Evolutionary conservation across 2,329 filamentous ascomycete genomes (phyloP).

Genomic region (Ophiostoma piceae): DNA sequence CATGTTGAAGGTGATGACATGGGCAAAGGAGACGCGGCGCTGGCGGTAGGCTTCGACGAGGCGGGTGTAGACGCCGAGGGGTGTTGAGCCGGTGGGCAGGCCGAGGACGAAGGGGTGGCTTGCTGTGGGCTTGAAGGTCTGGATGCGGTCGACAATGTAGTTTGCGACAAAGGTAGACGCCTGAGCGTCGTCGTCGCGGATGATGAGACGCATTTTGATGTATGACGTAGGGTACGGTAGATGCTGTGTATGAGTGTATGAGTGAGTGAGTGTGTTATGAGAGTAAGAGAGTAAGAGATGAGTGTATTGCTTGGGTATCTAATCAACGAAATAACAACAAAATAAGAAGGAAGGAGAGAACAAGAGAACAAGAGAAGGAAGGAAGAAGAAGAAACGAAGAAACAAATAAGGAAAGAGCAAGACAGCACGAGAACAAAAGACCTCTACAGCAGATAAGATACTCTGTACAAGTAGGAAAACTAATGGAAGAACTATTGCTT

Average conservation of each 20-base stretch:
- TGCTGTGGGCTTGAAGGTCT: conserved; percentile 58
- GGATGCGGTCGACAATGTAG: conserved; percentile 70
- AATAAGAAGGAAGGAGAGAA: conserved; percentile 1
- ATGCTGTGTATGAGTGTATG: not conserved
- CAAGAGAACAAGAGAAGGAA: not conserved
- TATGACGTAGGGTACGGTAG: not conserved
- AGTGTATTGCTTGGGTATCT: conserved; percentile 20
- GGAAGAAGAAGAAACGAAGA: conserved; percentile 1
- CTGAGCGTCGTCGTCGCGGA: conserved; percentile 57
- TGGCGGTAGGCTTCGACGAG: conserved; percentile 59
- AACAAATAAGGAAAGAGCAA: conserved; percentile 6
- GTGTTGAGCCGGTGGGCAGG: conserved; percentile 67
- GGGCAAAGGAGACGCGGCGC: conserved; percentile 46
- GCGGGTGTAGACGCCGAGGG: conserved; percentile 62
- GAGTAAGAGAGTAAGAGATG: conserved; percentile 7
- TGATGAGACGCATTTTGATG: conserved; percentile 58
- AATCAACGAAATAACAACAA: conserved; percentile 13
- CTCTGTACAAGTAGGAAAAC: not conserved
- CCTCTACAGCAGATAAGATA: not conserved
- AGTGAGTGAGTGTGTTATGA: not conserved
- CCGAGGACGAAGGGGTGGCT: conserved; percentile 66
- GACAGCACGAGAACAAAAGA: not conserved
- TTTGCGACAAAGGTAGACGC: conserved; percentile 65
- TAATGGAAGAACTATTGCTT: not conserved
- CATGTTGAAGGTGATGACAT: conserved; percentile 67